phyloP scores from a whole-genome alignment of 1,139 yeast species.

The Debaryomyces sp. region DNA sequence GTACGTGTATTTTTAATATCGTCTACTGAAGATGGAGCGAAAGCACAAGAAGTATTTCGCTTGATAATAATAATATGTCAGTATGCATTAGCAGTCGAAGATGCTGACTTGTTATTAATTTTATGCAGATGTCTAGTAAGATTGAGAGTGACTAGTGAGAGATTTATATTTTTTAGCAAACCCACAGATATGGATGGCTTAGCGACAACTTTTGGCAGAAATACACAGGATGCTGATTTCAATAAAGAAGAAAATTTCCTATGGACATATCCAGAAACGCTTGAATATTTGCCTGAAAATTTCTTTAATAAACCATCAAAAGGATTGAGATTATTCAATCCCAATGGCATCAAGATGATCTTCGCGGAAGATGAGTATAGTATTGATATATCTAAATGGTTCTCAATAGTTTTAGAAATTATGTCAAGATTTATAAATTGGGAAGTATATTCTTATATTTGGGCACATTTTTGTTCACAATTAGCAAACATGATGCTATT shows the following conservation, averaged over 20 bases:
- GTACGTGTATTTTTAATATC: slow-evolving; percentile 35
- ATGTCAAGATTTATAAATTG: slow-evolving; percentile 62
- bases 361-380: slow-evolving; percentile 15
- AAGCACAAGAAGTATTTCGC: slow-evolving; percentile 34
- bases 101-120: slow-evolving; percentile 43
- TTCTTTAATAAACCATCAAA: slow-evolving; percentile 37
- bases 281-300: slow-evolving; percentile 49
- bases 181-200: slow-evolving; percentile 71
- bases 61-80: slow-evolving; percentile 29
- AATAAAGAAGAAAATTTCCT: slow-evolving; percentile 17
- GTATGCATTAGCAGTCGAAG: slow-evolving; percentile 28
- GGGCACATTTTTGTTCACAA: slow-evolving; percentile 76
- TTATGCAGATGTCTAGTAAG: slow-evolving; percentile 58
- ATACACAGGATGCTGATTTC: slow-evolving; percentile 30
- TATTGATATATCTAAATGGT: slow-evolving; percentile 56
- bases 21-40: slow-evolving; percentile 24
- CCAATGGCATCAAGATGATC: slow-evolving; percentile 14
- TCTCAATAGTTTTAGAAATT: slow-evolving; percentile 51
- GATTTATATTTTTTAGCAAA: slow-evolving; percentile 49
- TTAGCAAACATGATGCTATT: slow-evolving; percentile 64
- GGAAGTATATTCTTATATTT: slow-evolving; percentile 69
- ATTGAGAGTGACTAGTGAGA: slow-evolving; percentile 53
- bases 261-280: slow-evolving; percentile 68
- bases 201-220: slow-evolving; percentile 60
- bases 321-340: slow-evolving; percentile 17